Percentiles rank a stretch among this genome's conserved stretches.
phyloP scores from a whole-genome alignment of 768 basidiomycete genomes.

The Rhizopogon rudus region DNA sequence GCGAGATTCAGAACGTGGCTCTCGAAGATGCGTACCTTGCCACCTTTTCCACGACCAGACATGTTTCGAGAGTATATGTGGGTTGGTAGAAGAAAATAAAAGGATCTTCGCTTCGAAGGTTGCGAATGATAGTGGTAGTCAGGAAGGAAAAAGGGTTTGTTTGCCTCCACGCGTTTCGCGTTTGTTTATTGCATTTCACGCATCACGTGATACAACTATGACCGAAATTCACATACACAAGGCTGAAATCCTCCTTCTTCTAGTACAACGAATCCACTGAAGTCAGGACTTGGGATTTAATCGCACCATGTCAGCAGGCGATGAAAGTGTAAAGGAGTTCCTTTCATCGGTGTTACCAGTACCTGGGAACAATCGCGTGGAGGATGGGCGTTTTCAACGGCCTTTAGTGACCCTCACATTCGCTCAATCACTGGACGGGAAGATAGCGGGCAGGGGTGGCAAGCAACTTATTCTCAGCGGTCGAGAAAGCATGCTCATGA shows the following conservation, averaged over 20 bases:
- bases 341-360: slow-evolving; percentile 23
- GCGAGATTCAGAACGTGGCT: not conserved
- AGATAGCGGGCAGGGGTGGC: slow-evolving; percentile 76
- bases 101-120: not conserved
- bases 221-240: too few relatives aligned
- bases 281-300: not conserved
- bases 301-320: not conserved
- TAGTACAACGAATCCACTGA: too few relatives aligned
- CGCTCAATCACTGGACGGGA: slow-evolving; percentile 82
- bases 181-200: not conserved
- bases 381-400: slow-evolving; percentile 21
- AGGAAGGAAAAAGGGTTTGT: not conserved
- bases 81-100: not conserved
- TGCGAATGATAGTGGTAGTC: slow-evolving; percentile 2
- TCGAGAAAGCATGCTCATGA: slow-evolving; percentile 85
- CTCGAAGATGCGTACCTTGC: slow-evolving; percentile 38
- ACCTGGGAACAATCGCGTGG: not conserved
- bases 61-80: slow-evolving; percentile 29
- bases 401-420: slow-evolving; percentile 79
- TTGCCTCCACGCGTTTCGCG: not conserved
- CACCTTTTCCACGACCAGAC: slow-evolving; percentile 87
- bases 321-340: slow-evolving; percentile 8
- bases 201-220: not conserved
- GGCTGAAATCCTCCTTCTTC: too few relatives aligned
- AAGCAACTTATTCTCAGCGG: slow-evolving; percentile 82